A percentile compares a stretch with the other conserved stretches of the same genome.
These are phyloP conservation scores for Echium plantagineum DNA, from an alignment of 257 asterid genomes.

Conservation along the genomic window DNA sequence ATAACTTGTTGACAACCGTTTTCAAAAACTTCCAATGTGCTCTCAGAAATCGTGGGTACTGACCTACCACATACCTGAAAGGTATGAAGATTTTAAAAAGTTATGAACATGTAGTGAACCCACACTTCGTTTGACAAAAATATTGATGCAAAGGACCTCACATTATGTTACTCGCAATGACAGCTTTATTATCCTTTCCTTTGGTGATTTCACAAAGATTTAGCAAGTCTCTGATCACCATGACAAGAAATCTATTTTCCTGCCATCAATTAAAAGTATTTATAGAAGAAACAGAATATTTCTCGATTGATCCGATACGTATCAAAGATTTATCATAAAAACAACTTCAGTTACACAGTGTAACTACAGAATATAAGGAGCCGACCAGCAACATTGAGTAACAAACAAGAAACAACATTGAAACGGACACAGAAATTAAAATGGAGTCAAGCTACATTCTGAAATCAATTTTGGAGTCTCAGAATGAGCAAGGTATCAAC, in stretches of 20 bases:
- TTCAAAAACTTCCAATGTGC: constrained; percentile 99
- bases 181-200: constrained; percentile 99
- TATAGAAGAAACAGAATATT: neutral
- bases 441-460: no score
- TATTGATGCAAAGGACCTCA: constrained; percentile 21
- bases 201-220: constrained; percentile 93
- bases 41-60: constrained; percentile 93
- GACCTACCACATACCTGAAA: constrained; percentile 98
- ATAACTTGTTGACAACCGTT: constrained; percentile 95
- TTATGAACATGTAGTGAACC: neutral
- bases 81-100: constrained; percentile 8
- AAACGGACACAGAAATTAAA: neutral
- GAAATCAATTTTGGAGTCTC: no score
- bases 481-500: no score
- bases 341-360: neutral
- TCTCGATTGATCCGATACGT: neutral
- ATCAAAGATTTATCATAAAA: neutral
- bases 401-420: no score
- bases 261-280: constrained; percentile 20
- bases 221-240: constrained; percentile 97
- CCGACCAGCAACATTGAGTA: no score
- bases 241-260: constrained; percentile 94
- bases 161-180: constrained; percentile 98
- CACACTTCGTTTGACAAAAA: neutral
- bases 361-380: neutral